Percentiles rank a stretch among this genome's conserved stretches.
Evolutionary conservation across 2,329 filamentous ascomycete species (phyloP).

Genomic region (Microcyclospora tardicrescens): DNA sequence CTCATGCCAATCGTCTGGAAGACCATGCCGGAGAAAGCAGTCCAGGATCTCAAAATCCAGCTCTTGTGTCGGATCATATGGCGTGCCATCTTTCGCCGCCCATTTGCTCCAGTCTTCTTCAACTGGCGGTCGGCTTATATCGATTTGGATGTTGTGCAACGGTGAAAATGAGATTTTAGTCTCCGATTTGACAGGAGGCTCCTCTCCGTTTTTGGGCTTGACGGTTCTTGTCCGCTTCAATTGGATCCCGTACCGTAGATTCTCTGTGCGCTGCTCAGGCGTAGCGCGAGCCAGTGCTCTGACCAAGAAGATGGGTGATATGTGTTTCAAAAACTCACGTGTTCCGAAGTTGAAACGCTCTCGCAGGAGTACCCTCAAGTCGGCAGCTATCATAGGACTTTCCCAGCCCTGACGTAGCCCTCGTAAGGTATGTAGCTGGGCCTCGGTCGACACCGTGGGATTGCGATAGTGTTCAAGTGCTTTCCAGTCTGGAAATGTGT

Average conservation of each 20-base stretch:
- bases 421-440: slow-evolving; percentile 18
- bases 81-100: slow-evolving; percentile 54
- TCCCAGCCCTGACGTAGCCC: slow-evolving; percentile 20
- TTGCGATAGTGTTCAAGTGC: slow-evolving; percentile 25
- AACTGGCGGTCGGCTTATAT: slow-evolving; percentile 9
- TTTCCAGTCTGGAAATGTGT: slow-evolving; percentile 15
- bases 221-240: slow-evolving; percentile 18
- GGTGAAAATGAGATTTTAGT: slow-evolving; percentile 27
- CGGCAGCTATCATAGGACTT: slow-evolving; percentile 20
- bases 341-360: slow-evolving; percentile 27
- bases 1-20: slow-evolving; percentile 10
- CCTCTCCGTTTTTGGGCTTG: slow-evolving; percentile 12
- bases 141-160: slow-evolving; percentile 17
- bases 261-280: slow-evolving; percentile 9
- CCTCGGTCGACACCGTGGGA: slow-evolving; percentile 23
- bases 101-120: slow-evolving; percentile 19
- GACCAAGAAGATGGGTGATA: slow-evolving; percentile 26
- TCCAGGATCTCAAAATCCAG: slow-evolving; percentile 66
- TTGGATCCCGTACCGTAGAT: slow-evolving; percentile 19
- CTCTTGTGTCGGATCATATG: slow-evolving; percentile 69
- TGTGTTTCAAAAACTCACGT: slow-evolving; percentile 25
- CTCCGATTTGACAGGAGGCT: slow-evolving; percentile 8
- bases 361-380: slow-evolving; percentile 24
- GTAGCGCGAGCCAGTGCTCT: slow-evolving; percentile 10
- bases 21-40: slow-evolving; percentile 20